phyloP scores from a whole-genome alignment of 371 early-diverging fungal genomes.

The Rhizopus microsporus region DNA sequence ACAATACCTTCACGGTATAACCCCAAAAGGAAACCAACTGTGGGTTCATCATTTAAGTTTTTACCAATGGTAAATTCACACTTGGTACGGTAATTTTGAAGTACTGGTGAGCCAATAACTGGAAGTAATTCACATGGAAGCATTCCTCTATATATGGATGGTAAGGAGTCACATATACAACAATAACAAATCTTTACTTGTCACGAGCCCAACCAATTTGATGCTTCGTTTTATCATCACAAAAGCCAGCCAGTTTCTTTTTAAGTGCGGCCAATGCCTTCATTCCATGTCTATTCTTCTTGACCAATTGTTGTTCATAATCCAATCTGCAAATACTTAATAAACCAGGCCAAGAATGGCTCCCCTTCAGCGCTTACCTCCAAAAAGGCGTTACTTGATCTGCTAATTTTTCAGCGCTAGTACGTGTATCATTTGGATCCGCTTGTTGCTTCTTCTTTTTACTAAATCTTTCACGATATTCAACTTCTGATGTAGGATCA shows the following conservation, averaged over 20 bases:
- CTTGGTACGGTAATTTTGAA: slow-evolving; percentile 74
- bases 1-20: slow-evolving; percentile 62
- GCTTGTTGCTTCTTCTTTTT: slow-evolving; percentile 23
- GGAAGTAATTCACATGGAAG: slow-evolving; percentile 51
- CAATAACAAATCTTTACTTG: background rate
- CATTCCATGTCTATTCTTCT: slow-evolving; percentile 35
- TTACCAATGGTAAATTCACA: slow-evolving; percentile 81
- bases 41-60: slow-evolving; percentile 51
- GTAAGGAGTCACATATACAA: background rate
- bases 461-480: slow-evolving; percentile 32
- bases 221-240: slow-evolving; percentile 12
- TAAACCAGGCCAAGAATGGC: background rate
- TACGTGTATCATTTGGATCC: slow-evolving; percentile 44
- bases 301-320: slow-evolving; percentile 45
- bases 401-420: slow-evolving; percentile 62
- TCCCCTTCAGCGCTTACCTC: slow-evolving; percentile 5
- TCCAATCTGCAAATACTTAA: slow-evolving; percentile 19
- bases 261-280: slow-evolving; percentile 32
- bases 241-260: slow-evolving; percentile 25
- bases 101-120: slow-evolving; percentile 66
- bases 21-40: slow-evolving; percentile 76
- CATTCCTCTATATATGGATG: slow-evolving; percentile 4
- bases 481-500: slow-evolving; percentile 21
- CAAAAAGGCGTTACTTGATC: slow-evolving; percentile 78
- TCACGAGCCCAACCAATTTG: slow-evolving; percentile 37